phyloP scores from a whole-genome alignment of 2,329 filamentous ascomycete species.

The Polytolypa hystricis region DNA sequence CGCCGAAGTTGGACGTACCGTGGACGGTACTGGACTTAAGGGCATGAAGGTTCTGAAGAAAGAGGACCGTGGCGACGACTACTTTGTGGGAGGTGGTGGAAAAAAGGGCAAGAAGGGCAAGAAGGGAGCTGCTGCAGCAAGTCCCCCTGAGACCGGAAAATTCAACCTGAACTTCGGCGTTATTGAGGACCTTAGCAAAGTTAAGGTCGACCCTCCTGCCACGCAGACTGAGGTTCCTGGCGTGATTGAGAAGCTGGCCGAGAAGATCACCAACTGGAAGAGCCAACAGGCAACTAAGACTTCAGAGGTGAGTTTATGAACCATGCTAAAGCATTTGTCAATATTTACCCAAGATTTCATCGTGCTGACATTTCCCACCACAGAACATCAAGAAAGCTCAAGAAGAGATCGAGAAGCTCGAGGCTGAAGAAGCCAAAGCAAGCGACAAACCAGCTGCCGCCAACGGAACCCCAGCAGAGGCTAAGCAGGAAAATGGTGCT shows the following conservation, averaged over 20 bases:
- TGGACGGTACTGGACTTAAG: constrained; percentile 75
- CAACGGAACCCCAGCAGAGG: constrained; percentile 43
- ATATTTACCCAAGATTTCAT: constrained; percentile 11
- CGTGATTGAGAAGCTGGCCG: constrained; percentile 78
- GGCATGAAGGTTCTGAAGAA: constrained; percentile 75
- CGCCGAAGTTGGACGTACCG: constrained; percentile 68
- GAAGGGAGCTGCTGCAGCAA: constrained; percentile 46
- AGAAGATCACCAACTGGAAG: constrained; percentile 87
- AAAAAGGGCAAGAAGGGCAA: constrained; percentile 86
- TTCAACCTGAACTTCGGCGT: constrained; percentile 86
- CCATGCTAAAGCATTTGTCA: not conserved
- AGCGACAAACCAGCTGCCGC: constrained; percentile 44
- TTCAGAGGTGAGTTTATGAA: constrained; percentile 57
- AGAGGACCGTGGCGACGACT: constrained; percentile 77
- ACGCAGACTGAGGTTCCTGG: constrained; percentile 69
- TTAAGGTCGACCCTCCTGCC: constrained; percentile 81
- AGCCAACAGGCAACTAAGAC: constrained; percentile 81
- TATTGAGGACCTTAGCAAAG: constrained; percentile 76
- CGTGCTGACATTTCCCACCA: constrained; percentile 5
- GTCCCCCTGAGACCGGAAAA: constrained; percentile 42
- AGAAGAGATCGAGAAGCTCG: constrained; percentile 82
- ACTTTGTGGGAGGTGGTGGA: constrained; percentile 59
- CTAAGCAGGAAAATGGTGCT: constrained; percentile 51
- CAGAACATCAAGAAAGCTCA: constrained; percentile 96
- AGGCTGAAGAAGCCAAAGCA: constrained; percentile 55